Conservation (phyloP, 192 early-diverging fungal species). For the Gamsiella multidivaricata region DNA sequence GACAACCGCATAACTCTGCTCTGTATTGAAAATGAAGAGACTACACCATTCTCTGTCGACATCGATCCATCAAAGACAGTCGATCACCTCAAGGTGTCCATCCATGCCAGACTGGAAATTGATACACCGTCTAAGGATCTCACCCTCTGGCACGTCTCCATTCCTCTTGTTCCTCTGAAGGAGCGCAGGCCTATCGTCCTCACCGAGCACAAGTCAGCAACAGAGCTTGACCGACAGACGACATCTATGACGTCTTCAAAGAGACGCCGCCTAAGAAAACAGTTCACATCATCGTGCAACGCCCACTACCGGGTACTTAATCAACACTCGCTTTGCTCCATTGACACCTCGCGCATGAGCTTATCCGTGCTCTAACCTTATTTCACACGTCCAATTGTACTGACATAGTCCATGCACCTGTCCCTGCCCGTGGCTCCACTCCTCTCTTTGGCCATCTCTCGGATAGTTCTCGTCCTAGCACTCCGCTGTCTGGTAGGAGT, state of each 20-base stretch:
- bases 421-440: neutral
- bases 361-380: neutral
- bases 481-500: constrained; percentile 13
- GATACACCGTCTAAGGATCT: constrained; percentile 19
- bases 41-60: constrained; percentile 7
- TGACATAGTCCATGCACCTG: constrained; percentile 7
- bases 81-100: constrained; percentile 12
- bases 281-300: constrained; percentile 10
- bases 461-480: constrained; percentile 13
- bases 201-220: neutral
- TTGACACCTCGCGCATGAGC: neutral
- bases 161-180: constrained; percentile 5
- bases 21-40: constrained; percentile 23
- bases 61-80: constrained; percentile 13
- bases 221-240: neutral
- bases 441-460: constrained; percentile 5
- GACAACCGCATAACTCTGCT: constrained; percentile 12
- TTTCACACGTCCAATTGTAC: neutral
- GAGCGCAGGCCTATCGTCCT: too few relatives aligned
- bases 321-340: neutral
- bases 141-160: constrained; percentile 28
- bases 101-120: neutral
- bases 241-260: neutral
- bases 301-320: constrained; percentile 19
- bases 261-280: neutral